These are phyloP conservation scores for Cytidiella melzeri DNA, from an alignment of 768 basidiomycete species.

Conservation along the genomic window DNA sequence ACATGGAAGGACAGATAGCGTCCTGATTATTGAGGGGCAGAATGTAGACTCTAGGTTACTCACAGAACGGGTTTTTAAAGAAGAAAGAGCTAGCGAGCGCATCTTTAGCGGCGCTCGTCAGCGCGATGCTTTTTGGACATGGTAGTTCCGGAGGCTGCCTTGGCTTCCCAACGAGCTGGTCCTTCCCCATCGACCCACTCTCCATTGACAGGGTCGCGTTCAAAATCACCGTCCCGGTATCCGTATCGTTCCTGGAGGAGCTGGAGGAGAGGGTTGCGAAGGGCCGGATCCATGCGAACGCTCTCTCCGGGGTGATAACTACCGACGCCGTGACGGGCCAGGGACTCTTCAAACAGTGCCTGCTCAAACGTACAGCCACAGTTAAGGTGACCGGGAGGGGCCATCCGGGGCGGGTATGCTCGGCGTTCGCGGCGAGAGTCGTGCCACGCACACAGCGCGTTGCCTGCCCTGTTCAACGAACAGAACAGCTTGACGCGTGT, in stretches of 20 bases:
- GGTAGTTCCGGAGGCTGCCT: conserved; percentile 34
- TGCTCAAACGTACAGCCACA: conserved; percentile 83
- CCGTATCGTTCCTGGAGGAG: conserved; percentile 67
- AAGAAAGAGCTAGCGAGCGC: background rate
- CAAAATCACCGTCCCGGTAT: conserved; percentile 84
- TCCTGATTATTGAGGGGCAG: background rate
- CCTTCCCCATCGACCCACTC: conserved; percentile 68
- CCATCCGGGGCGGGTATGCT: conserved; percentile 70
- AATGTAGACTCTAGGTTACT: conserved; percentile 1
- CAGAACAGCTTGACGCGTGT: conserved; percentile 68
- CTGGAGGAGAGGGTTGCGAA: conserved; percentile 73
- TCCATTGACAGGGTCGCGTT: conserved; percentile 56
- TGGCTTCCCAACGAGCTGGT: conserved; percentile 56
- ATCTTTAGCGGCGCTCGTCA: conserved; percentile 33
- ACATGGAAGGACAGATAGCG: conserved; percentile 1
- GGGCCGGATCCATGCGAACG: conserved; percentile 84
- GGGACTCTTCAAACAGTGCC: conserved; percentile 82
- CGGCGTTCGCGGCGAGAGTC: conserved; percentile 83
- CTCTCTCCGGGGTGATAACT: conserved; percentile 79
- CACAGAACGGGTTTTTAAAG: background rate
- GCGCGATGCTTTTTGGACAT: conserved; percentile 29
- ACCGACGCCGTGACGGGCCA: conserved; percentile 72
- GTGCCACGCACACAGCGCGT: conserved; percentile 87
- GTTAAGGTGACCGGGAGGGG: conserved; percentile 72
- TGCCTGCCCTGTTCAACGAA: conserved; percentile 80